Conservation (phyloP, 331 rosid species). For the Cydonia oblonga region DNA sequence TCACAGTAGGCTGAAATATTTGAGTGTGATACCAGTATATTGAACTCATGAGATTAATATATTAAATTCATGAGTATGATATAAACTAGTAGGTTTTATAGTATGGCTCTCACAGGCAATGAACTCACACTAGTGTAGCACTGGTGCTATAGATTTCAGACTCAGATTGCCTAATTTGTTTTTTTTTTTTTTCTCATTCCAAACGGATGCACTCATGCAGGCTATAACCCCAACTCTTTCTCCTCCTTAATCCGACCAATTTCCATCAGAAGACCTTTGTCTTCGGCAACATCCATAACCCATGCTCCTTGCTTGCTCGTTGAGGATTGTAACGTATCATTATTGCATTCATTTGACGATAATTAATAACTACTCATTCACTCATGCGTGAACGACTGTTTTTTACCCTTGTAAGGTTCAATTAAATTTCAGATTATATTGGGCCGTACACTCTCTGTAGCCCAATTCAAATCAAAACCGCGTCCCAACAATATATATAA, state of each 20-base stretch:
- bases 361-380: neutral
- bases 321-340: too few relatives aligned
- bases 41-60: too few relatives aligned
- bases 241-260: neutral
- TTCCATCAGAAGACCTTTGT: neutral
- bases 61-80: too few relatives aligned
- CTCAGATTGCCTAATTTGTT: too few relatives aligned
- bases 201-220: neutral
- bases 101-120: too few relatives aligned
- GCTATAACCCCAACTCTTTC: neutral
- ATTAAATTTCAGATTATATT: neutral
- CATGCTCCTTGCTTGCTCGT: neutral
- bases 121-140: too few relatives aligned
- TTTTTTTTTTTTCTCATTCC: too few relatives aligned
- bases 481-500: neutral
- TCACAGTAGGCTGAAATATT: accelerated
- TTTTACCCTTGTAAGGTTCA: too few relatives aligned
- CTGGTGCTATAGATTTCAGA: too few relatives aligned
- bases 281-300: neutral
- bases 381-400: neutral
- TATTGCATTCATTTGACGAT: neutral
- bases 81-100: too few relatives aligned
- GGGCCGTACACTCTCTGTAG: neutral
- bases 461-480: neutral
- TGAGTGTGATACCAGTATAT: too few relatives aligned